A percentile compares a stretch with the other conserved stretches of the same genome.
Conservation (phyloP, 495 filamentous ascomycete genomes). For the Penicillium egyptiacum region DNA sequence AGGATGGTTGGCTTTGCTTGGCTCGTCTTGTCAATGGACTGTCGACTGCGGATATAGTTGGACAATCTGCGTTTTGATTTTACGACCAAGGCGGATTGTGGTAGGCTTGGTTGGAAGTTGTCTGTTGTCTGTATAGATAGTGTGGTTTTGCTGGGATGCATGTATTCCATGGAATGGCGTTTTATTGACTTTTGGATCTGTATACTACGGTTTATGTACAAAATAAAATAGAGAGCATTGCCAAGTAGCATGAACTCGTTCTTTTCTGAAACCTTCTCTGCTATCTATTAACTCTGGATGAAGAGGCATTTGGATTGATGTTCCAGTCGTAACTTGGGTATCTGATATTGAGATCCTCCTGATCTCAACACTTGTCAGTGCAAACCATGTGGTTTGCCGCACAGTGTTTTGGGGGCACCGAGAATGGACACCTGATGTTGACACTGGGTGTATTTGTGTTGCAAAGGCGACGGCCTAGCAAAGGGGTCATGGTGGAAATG, state of each 20-base stretch:
- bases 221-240: constrained; percentile 10
- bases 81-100: neutral
- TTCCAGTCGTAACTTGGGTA: neutral
- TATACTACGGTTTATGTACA: constrained; percentile 16
- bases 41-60: neutral
- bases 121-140: neutral
- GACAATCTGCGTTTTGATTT: neutral
- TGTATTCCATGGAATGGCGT: constrained; percentile 13
- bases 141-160: constrained; percentile 4
- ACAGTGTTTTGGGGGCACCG: constrained; percentile 6
- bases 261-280: neutral
- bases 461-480: neutral
- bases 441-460: neutral
- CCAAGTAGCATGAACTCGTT: neutral
- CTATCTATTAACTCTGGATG: neutral
- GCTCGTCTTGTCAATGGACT: neutral
- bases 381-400: neutral
- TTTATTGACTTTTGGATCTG: constrained; percentile 8
- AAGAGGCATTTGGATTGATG: neutral
- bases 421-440: neutral
- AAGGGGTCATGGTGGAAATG: neutral
- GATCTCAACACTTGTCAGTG: neutral
- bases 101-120: neutral
- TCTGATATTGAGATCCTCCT: neutral
- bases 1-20: neutral